Percentiles rank a stretch among this genome's conserved stretches.
Conservation (phyloP, 768 basidiomycete species). For the Lentinus brumalis region DNA sequence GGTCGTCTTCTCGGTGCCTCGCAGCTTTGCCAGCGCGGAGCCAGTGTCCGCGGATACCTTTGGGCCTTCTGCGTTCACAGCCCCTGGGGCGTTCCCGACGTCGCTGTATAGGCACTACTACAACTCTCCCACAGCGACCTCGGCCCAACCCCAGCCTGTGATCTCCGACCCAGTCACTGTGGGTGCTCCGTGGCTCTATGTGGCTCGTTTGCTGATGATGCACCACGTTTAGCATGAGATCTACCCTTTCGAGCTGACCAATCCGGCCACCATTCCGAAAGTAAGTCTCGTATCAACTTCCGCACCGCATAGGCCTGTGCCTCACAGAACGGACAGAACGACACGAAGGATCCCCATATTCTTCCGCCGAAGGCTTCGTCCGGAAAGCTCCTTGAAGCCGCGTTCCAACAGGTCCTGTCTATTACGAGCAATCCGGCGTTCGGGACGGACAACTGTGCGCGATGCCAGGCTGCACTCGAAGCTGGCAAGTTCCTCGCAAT, state of each 20-base stretch:
- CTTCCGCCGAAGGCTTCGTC: slow-evolving; percentile 59
- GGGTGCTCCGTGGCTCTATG: slow-evolving; percentile 7
- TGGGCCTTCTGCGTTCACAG: slow-evolving; percentile 55
- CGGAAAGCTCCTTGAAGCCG: slow-evolving; percentile 48
- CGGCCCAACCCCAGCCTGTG: slow-evolving; percentile 74
- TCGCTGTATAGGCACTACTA: slow-evolving; percentile 66
- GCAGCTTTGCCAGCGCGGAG: not conserved
- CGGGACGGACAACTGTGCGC: slow-evolving; percentile 53
- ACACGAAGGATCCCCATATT: slow-evolving; percentile 65
- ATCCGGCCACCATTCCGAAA: slow-evolving; percentile 59
- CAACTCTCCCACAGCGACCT: slow-evolving; percentile 72
- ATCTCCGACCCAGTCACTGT: slow-evolving; percentile 74
- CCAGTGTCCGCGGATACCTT: slow-evolving; percentile 10
- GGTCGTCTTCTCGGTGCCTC: slow-evolving; percentile 10
- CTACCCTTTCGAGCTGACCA: slow-evolving; percentile 64
- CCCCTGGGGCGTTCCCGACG: slow-evolving; percentile 65
- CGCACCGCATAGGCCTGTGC: not conserved
- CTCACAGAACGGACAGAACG: slow-evolving; percentile 36
- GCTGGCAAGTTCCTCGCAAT: slow-evolving; percentile 67
- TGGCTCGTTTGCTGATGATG: not conserved
- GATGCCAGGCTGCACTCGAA: slow-evolving; percentile 62
- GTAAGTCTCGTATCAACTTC: slow-evolving; percentile 23
- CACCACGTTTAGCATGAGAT: slow-evolving; percentile 47
- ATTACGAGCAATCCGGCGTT: slow-evolving; percentile 57
- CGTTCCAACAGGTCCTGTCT: slow-evolving; percentile 58